phyloP scores from a whole-genome alignment of 2,329 filamentous ascomycete species.

The Neofusicoccum ribis region DNA sequence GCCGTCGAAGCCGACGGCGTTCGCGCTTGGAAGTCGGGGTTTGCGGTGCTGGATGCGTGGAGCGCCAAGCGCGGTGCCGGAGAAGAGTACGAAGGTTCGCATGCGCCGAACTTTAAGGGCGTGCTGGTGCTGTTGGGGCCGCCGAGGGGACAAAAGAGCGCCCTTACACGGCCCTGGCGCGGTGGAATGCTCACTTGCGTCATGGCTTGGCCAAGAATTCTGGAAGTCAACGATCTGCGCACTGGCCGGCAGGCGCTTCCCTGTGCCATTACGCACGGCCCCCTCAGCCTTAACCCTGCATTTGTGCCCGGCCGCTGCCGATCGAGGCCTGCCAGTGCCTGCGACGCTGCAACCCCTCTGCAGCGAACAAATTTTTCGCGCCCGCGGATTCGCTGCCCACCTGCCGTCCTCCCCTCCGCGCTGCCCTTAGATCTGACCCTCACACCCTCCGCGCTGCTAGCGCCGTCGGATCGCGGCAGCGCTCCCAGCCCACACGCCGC shows the following conservation, averaged over 20 bases:
- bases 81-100: neutral
- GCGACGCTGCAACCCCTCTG: slow-evolving; percentile 4
- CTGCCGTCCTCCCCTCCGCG: neutral
- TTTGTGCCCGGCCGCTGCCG: slow-evolving; percentile 14
- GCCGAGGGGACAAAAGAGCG: slow-evolving; percentile 6
- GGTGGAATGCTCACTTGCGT: slow-evolving; percentile 18
- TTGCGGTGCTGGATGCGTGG: neutral
- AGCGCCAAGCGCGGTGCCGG: slow-evolving; percentile 3
- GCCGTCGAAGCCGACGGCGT: slow-evolving; percentile 11
- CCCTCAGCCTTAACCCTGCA: slow-evolving; percentile 16
- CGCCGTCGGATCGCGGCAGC: slow-evolving; percentile 38
- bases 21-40: neutral
- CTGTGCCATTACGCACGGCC: slow-evolving; percentile 7
- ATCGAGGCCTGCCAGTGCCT: slow-evolving; percentile 16
- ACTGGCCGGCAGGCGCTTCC: neutral
- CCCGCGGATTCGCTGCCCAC: slow-evolving; percentile 13
- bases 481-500: neutral
- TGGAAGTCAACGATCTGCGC: slow-evolving; percentile 19
- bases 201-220: slow-evolving; percentile 18
- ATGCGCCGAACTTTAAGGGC: slow-evolving; percentile 17
- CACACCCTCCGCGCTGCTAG: slow-evolving; percentile 65
- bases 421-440: slow-evolving; percentile 70
- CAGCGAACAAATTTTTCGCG: slow-evolving; percentile 7
- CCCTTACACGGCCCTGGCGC: neutral
- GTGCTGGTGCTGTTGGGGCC: neutral